Evolutionary conservation across 306 rosid genomes (phyloP), one percentile per base, ranked within the genome.

Genomic region (Sechiopsis laciniata): DNA sequence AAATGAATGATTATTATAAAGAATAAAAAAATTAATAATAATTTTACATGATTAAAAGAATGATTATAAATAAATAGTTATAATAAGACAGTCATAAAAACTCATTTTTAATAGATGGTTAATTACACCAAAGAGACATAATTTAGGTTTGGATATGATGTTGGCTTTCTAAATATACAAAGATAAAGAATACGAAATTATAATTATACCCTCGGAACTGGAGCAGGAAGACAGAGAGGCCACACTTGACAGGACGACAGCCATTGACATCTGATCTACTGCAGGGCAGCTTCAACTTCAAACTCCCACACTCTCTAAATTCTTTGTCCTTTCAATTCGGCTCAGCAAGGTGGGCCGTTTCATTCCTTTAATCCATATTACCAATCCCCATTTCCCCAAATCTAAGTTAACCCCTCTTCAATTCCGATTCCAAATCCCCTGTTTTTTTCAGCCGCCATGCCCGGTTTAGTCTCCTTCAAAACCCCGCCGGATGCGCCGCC

Each of bases 381-480:
- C 42, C 29, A 69, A 69, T 16, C 45, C 59, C 12, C 42, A 21
- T 50, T 48, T 48, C 40, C 53, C 11, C 73, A 13, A 17, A 15
- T 65, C 52, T 16, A 50, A 29, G 7, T 22, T 3, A 13, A 4
- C 16, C 32, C 46, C 72, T 10, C 55, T 55, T 14, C n/a, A 55
- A 61, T 14, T 50, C 14, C 52, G 3, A 10, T 46, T 46, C 52
- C 52, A 1, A 46, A 9, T 46, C 52, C 4, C 11, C 52, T 46
- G 7, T 37, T 48, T 48, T 48, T 45, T 45, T 48, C 53, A 15
- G 53, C 53, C 73, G 45, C 70, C 75, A 94, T 91, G 99, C 97
- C 99, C 3, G 99, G 97, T 40, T 74, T 95, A 4, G 96, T 86
- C 13, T 86, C 95, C 17, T 84, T 94, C 24, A 92, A 92, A 73